Base-by-base conservation (phyloP, 345 rosid species). In the Arabidopsis arenosa region DNA sequence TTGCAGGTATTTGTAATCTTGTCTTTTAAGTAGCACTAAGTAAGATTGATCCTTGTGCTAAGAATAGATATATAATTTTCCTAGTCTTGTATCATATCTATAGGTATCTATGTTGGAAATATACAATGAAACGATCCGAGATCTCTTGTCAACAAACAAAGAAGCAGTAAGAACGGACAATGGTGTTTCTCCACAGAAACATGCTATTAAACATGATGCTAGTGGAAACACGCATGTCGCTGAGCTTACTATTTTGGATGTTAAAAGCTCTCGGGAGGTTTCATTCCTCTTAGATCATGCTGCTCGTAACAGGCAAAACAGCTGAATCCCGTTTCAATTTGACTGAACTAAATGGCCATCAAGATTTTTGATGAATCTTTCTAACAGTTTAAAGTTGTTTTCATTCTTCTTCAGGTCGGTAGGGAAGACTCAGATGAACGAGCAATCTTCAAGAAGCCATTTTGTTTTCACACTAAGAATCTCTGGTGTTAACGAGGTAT, bases 51-150 rank as follows among this genome's bases (percentile, higher is more conserved):
- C 18, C 49, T 43, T 9, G 49, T 35, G 70, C 7, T 12, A 52
- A n/a, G 56, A n/a, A 36, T 40, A 40, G 6, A 45, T n/a, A 4
- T 69, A 13, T 72, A 15, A 55, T 1, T 26, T 1, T 54, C 10
- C 2, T 37, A 2, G 13, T 68, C 51, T 73, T 60, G 75, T 39
- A 43, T 75, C 71, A 58, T 61, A 49, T 79, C 32, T 63, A 6
- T 72, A 95, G 99, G 99, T 92, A 35, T 92, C 99, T 14, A 92
- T 95, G 99, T 81, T 95, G 83, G 99, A 95, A 73, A 95, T 95
- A 61, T 95, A 95, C 82, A 95, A 95, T 30, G 99, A 95, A 86
- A 83, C 97, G 3, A 86, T 95, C 44, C 82, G 97, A 14, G 99
- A 95, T 83, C 78, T 95, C 78, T 82, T 95, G 80, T 82, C 94